A percentile compares a stretch with the other conserved stretches of the same genome.
These are phyloP conservation scores for Neonectria ditissima DNA, from an alignment of 2,329 filamentous ascomycete species.

Conservation along the genomic window DNA sequence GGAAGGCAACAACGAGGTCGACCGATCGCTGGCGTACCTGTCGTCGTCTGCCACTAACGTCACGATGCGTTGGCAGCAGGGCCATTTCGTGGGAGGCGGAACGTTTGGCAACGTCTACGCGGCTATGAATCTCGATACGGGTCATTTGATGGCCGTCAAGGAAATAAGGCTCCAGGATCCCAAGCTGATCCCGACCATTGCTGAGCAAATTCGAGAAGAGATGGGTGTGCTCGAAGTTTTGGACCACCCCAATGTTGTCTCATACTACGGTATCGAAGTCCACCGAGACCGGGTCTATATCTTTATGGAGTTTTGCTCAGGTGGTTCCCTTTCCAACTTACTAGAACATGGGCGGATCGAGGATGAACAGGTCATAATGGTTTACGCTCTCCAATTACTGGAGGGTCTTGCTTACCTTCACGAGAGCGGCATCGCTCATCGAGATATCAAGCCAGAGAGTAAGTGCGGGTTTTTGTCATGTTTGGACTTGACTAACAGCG, in stretches of 20 bases:
- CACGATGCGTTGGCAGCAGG: conserved; percentile 97
- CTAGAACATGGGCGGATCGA: conserved; percentile 97
- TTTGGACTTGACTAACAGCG: conserved; percentile 29
- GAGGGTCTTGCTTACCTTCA: conserved; percentile 96
- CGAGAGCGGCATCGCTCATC: conserved; percentile 90
- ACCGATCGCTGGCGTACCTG: conserved; percentile 92
- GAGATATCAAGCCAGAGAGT: conserved; percentile 98
- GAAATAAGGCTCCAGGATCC: conserved; percentile 98
- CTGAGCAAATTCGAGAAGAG: conserved; percentile 93
- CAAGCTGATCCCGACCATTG: conserved; percentile 93
- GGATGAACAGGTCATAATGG: conserved; percentile 97
- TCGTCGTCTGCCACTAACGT: conserved; percentile 96
- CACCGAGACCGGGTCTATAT: conserved; percentile 99
- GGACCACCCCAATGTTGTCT: conserved; percentile 97
- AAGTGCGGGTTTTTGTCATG: conserved; percentile 54
- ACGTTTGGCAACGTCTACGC: conserved; percentile 98
- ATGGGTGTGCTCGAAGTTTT: conserved; percentile 96
- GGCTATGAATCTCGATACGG: conserved; percentile 95
- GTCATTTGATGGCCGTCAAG: conserved; percentile 97
- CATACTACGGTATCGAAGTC: conserved; percentile 97
- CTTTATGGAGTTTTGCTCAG: conserved; percentile 99
- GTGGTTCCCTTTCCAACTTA: conserved; percentile 88
- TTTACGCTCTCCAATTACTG: conserved; percentile 92
- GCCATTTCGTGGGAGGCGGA: conserved; percentile 96
- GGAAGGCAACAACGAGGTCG: conserved; percentile 94